Evolutionary conservation across 2,329 filamentous ascomycete species (phyloP), one percentile per base, ranked within the genome.

Genomic region (Hymenoscyphus scutula): DNA sequence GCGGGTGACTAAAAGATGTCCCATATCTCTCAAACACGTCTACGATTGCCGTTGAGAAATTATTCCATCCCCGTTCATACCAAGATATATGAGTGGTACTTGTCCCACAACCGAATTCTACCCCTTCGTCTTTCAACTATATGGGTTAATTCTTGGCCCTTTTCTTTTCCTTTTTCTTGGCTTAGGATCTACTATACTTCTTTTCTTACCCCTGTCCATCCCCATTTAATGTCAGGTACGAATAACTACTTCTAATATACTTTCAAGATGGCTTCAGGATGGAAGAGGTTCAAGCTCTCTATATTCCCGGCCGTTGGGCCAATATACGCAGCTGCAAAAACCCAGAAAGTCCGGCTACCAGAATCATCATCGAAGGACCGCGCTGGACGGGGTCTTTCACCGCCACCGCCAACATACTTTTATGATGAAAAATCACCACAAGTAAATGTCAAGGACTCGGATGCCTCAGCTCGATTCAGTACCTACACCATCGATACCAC

Each of bases 281-380:
- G 63, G 59, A 53, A 60, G 27, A 61, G 29, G n/a, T 38, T 66
- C 41, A 64, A 63, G 56, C 32, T n/a, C n/a, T 61, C 66, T 25
- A 60, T 66, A 25, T 63, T 63, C 45, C 63, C 67, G 19, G 60
- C 58, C 23, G 59, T 53, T 5, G 38, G n/a, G 15, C 61, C 63
- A 6, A 58, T 65, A 23, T 68, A 62, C 41, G 65, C 67, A 5
- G 63, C 67, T 7, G 67, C 67, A 53, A 51, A 61, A 29, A 67
- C 67, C 15, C 62, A 64, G n/a, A 62, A 64, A 10, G 48, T 67
- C 30, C 37, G 54, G 25, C 23, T 25, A 37, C 13, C 23, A 53
- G 29, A 19, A 13, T 19, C 48, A 25, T 13, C 19, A 53, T 25
- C 15, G 23, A 53, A 27, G 13, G 27, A 27, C 23, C 17, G 17